Evolutionary conservation across 1,284 basidiomycete species (phyloP).

Genomic region (Afroboletus lepidellus): DNA sequence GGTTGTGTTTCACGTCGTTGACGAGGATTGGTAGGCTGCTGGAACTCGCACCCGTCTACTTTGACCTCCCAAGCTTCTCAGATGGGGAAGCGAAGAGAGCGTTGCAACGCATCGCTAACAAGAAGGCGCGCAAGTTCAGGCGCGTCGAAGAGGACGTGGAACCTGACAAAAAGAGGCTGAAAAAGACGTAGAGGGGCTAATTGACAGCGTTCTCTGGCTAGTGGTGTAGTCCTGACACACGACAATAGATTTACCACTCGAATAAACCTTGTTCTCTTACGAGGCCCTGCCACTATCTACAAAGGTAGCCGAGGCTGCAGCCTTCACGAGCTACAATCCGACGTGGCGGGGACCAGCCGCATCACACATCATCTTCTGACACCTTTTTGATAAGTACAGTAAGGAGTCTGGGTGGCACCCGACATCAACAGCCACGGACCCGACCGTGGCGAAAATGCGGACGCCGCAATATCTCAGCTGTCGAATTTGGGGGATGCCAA

Average conservation of each 20-base stretch:
- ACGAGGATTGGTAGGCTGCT: slow-evolving; percentile 58
- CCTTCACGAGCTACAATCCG: too few relatives aligned
- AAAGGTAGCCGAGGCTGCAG: too few relatives aligned
- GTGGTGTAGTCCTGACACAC: background rate
- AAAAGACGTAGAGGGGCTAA: slow-evolving; percentile 11
- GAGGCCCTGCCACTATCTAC: too few relatives aligned
- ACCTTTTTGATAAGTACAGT: too few relatives aligned
- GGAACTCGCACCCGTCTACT: slow-evolving; percentile 82
- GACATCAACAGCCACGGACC: too few relatives aligned
- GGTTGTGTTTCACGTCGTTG: background rate
- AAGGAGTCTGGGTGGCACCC: too few relatives aligned
- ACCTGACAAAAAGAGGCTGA: slow-evolving; percentile 32
- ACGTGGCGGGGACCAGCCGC: too few relatives aligned
- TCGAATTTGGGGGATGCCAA: too few relatives aligned
- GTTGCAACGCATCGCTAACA: slow-evolving; percentile 49
- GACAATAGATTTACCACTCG: background rate
- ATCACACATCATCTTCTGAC: too few relatives aligned
- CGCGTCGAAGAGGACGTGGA: slow-evolving; percentile 26
- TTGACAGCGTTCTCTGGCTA: background rate
- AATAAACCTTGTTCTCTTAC: background rate
- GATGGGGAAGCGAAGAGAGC: slow-evolving; percentile 76
- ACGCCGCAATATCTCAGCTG: too few relatives aligned
- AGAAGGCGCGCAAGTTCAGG: slow-evolving; percentile 37
- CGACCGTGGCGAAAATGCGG: too few relatives aligned
- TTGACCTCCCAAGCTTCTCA: slow-evolving; percentile 64